Percentiles rank a stretch among this genome's conserved stretches.
These are phyloP conservation scores for Candida insectalens DNA, from an alignment of 805 yeast genomes.

Conservation along the genomic window DNA sequence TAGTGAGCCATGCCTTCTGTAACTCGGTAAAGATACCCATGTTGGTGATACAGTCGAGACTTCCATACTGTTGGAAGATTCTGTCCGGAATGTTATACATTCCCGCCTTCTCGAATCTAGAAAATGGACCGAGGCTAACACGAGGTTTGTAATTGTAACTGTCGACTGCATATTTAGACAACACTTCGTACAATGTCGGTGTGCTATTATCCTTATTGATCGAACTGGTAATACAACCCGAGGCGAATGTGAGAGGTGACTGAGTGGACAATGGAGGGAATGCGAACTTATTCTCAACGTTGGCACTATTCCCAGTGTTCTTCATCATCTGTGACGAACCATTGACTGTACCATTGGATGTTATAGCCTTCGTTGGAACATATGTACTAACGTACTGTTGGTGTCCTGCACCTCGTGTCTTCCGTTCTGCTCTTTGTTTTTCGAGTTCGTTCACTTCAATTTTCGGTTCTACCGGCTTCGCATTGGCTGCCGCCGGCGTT, in stretches of 20 bases:
- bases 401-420: background rate
- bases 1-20: conserved; percentile 75
- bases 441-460: conserved; percentile 1
- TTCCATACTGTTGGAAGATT: conserved; percentile 62
- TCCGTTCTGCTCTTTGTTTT: conserved; percentile 2
- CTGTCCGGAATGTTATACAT: conserved; percentile 72
- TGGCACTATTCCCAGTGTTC: background rate
- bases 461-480: background rate
- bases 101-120: conserved; percentile 69
- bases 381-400: too few species aligned
- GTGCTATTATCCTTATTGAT: conserved; percentile 49
- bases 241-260: conserved; percentile 48
- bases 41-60: conserved; percentile 54
- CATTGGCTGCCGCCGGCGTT: background rate
- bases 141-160: conserved; percentile 46
- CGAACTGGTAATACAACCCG: conserved; percentile 51
- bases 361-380: background rate
- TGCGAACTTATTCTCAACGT: conserved; percentile 18
- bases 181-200: conserved; percentile 45
- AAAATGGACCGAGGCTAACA: conserved; percentile 39
- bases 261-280: conserved; percentile 41
- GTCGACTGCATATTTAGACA: conserved; percentile 55
- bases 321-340: conserved; percentile 1
- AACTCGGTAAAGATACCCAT: conserved; percentile 82
- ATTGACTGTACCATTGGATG: background rate